Evolutionary conservation across 345 rosid genomes (phyloP).

Genomic region (Abelmoschus esculentus): DNA sequence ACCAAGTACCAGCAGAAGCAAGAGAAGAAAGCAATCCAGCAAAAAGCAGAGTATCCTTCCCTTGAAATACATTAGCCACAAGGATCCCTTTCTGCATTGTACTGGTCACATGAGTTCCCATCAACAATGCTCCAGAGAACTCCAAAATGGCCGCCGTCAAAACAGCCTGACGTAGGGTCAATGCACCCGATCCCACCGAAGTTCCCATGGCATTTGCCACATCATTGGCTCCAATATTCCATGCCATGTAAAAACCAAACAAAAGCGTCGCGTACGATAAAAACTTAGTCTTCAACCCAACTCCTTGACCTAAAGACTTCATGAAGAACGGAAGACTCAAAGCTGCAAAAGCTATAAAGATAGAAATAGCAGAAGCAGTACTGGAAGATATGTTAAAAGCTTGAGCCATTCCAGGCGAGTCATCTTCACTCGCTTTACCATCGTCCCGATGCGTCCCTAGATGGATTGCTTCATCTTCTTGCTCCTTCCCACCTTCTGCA

Average conservation of each 20-base stretch:
- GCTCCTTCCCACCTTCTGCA: conserved; percentile 44
- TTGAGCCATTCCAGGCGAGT: neutral
- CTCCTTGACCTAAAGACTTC: conserved; percentile 60
- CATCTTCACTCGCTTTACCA: conserved; percentile 16
- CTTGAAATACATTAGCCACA: conserved; percentile 82
- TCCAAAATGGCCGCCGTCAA: conserved; percentile 84
- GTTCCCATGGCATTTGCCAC: conserved; percentile 99
- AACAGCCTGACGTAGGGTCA: conserved; percentile 77
- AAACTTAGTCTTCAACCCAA: conserved; percentile 51
- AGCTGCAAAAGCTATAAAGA: conserved; percentile 64
- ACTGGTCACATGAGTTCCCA: conserved; percentile 92
- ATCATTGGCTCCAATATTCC: conserved; percentile 98
- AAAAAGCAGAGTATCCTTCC: conserved; percentile 71
- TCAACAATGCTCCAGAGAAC: conserved; percentile 90
- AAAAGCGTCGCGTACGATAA: conserved; percentile 69
- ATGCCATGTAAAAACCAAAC: conserved; percentile 95
- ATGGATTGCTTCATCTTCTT: conserved; percentile 27
- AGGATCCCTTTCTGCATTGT: conserved; percentile 27
- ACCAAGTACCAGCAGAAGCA: conserved; percentile 96
- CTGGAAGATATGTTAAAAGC: conserved; percentile 72
- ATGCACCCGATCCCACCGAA: conserved; percentile 92
- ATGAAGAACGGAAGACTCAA: conserved; percentile 59
- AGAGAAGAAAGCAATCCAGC: conserved; percentile 79
- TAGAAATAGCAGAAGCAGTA: conserved; percentile 56
- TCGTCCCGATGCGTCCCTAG: conserved; percentile 12